Evolutionary conservation across 176 grass and related monocot species (phyloP), one percentile per base, ranked within the genome.

Genomic region (Bonia amplexicaulis): DNA sequence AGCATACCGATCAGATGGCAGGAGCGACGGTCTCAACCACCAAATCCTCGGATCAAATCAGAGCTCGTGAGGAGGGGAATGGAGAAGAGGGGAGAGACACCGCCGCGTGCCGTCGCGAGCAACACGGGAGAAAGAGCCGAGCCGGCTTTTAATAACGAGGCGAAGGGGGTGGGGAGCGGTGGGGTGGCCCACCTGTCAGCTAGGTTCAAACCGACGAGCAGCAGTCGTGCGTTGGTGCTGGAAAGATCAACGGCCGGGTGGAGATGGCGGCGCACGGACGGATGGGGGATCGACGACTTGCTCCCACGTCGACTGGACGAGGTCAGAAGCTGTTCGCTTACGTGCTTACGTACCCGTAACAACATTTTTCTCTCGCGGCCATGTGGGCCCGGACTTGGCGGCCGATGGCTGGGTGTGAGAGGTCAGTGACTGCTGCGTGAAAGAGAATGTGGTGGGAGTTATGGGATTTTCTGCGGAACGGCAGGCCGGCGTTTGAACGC

Each of bases 1-100:
- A 2, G 62, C 85, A 42, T 69, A 87, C 86, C 86, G 9, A 25
- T 82, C 71, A 59, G 41, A 82, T 44, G 14, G 49, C 46, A 41
- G 59, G 76, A 78, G 76, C 13, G 54, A 8, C 22, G 3, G 10
- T 16, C 74, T 41, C 20, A 23, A 20, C 74, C 26, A 33, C 44
- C 76, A 71, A 49, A 9, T 20, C 53, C 15, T 11, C 6, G 27
- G 10, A 62, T 16, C 80, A 70, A 60, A 33, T 40, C 9, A 22
- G 23, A 15, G 40, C 22, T 2, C 39, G 1, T 26, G 40, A 22
- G 7, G 13, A 58, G 75, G 23, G 45, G 5, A 9, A 16, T 0
- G n/a, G 17, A 44, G 35, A 54, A 42, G 54, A 9, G 22, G 3
- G 48, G 26, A 42, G 2, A 64, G 15, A 26, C 3, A 23, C 53